Evolutionary conservation across 2,329 filamentous ascomycete species (phyloP).

Genomic region (Fusarium beomiforme): DNA sequence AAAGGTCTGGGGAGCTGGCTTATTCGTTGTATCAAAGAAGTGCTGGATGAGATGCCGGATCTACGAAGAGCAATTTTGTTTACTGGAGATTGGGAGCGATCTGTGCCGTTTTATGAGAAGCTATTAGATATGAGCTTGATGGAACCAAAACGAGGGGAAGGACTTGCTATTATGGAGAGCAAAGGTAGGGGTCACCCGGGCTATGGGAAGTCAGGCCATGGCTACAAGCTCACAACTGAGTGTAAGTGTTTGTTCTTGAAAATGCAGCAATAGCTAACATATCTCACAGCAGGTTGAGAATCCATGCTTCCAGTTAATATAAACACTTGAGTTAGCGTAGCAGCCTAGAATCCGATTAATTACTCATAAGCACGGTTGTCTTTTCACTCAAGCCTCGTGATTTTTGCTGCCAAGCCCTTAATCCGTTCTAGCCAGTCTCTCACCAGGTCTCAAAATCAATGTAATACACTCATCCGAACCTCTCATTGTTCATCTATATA

Average conservation of each 20-base stretch:
- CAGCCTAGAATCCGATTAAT: no score
- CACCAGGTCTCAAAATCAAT: rapidly evolving
- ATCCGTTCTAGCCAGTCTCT: no score
- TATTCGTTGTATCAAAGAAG: constrained; percentile 65
- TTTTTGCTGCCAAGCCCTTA: no score
- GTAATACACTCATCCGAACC: no score
- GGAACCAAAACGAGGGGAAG: constrained; percentile 31
- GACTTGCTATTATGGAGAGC: constrained; percentile 42
- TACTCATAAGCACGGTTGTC: no score
- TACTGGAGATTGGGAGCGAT: constrained; percentile 49
- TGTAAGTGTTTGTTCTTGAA: background rate
- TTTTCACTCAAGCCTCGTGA: no score
- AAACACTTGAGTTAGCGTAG: no score
- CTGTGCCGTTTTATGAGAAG: constrained; percentile 48
- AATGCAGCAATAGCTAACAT: no score
- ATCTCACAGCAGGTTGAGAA: rapidly evolving
- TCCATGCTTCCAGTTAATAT: no score
- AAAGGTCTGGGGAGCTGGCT: constrained; percentile 70
- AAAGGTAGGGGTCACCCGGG: constrained; percentile 38
- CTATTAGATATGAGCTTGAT: constrained; percentile 46
- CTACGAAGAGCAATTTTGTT: constrained; percentile 65
- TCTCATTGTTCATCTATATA: no score
- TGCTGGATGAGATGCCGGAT: constrained; percentile 60
- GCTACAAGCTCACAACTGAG: background rate
- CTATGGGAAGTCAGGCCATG: background rate